Conservation (phyloP, 371 early-diverging fungal species). For the Synchytrium microbalum region DNA sequence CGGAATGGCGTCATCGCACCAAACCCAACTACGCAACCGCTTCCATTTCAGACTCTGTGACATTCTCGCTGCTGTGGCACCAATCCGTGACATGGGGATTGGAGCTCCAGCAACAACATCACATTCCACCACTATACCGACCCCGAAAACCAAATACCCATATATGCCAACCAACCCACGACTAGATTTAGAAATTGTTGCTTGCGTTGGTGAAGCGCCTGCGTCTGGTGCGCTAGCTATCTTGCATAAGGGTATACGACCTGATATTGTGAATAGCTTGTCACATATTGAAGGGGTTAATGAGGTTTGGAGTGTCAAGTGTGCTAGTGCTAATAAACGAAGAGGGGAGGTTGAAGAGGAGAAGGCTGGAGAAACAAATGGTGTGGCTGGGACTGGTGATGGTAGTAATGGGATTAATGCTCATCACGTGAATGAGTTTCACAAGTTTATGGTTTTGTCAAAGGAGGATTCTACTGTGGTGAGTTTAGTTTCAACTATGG, state of each 20-base stretch:
- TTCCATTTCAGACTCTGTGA: slow-evolving; percentile 67
- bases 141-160: neutral
- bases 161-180: slow-evolving; percentile 7
- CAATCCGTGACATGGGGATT: slow-evolving; percentile 67
- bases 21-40: neutral
- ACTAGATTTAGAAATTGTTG: slow-evolving; percentile 69
- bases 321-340: slow-evolving; percentile 26
- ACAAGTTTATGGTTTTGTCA: slow-evolving; percentile 65
- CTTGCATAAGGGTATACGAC: slow-evolving; percentile 72
- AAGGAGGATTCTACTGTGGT: slow-evolving; percentile 58
- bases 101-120: slow-evolving; percentile 46
- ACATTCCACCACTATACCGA: neutral
- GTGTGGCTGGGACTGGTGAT: slow-evolving; percentile 2
- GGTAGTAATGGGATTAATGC: slow-evolving; percentile 22
- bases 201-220: slow-evolving; percentile 66
- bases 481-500: slow-evolving; percentile 11
- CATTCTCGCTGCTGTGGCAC: slow-evolving; percentile 67
- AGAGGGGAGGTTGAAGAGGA: neutral
- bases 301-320: slow-evolving; percentile 23
- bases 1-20: neutral
- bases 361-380: no score
- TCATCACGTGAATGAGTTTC: slow-evolving; percentile 38
- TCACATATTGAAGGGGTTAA: slow-evolving; percentile 4
- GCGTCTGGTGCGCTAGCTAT: slow-evolving; percentile 70
- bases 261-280: slow-evolving; percentile 61